phyloP scores from a whole-genome alignment of 257 asterid genomes.

The Solanum pennellii region DNA sequence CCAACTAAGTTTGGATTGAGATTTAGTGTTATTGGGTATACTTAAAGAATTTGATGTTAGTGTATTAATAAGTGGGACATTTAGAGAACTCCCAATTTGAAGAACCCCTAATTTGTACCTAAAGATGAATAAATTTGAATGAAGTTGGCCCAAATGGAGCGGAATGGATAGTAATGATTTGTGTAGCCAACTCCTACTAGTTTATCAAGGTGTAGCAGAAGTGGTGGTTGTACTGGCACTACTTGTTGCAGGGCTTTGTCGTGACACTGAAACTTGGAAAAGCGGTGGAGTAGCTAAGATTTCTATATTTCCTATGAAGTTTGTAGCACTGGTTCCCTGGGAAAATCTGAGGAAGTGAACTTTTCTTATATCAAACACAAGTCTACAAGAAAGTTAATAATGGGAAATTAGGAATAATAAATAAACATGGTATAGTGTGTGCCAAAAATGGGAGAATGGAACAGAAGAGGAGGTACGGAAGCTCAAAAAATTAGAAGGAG shows the following conservation, averaged over 20 bases:
- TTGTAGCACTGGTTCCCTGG: not conserved
- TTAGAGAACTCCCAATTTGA: not conserved
- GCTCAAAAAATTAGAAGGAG: not conserved
- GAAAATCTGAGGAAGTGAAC: not conserved
- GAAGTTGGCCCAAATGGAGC: not conserved
- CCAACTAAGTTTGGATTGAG: not conserved
- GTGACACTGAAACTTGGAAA: not conserved
- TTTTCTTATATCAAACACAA: not conserved
- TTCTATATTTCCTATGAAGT: not conserved
- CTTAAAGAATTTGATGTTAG: not conserved
- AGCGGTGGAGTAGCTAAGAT: not conserved
- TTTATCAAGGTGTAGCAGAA: not conserved
- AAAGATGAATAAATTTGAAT: not conserved
- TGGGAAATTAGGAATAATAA: not conserved
- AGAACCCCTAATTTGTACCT: not conserved
- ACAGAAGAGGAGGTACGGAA: not conserved
- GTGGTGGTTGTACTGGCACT: not conserved
- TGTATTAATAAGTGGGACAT: not conserved
- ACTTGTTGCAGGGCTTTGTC: not conserved
- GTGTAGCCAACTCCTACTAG: not conserved
- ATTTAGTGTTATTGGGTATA: not conserved
- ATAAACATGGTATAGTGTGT: not conserved
- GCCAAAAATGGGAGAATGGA: not conserved
- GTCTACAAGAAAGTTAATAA: not conserved
- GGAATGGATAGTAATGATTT: not conserved